Evolutionary conservation across 495 filamentous ascomycete genomes (phyloP), one percentile per base, ranked within the genome.

Genomic region (Hypomontagnella submonticulosa): DNA sequence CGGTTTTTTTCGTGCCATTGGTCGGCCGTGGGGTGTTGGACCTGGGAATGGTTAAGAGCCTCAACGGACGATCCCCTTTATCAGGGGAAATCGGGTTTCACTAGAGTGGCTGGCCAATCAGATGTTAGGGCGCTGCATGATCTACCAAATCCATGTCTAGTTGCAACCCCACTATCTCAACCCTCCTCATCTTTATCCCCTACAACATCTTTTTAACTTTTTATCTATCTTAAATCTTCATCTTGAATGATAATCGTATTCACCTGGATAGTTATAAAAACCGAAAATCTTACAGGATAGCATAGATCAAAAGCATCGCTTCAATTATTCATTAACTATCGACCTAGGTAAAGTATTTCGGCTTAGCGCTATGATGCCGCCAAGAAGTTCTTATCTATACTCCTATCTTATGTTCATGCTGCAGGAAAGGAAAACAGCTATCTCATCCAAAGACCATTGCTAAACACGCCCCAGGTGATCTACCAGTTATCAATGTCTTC

Each of bases 61-160:
- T 69, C 66, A 69, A 61, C 12, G 56, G 6, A 27, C 55, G 66
- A 70, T 65, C 57, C 42, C 50, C 20, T 61, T n/a, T 43, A 41
- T 57, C 36, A 70, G 66, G 66, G 66, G 57, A 52, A 0, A 27
- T 34, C 7, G 49, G 42, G 71, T 71, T 73, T 73, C 71, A 73
- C 64, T 58, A 69, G 60, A 52, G 18, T 3, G 38, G 1, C 23
- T 9, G 27, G 4, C 71, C 71, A 73, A 71, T 73, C 47, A 69
- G 11, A 42, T 11, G 57, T 16, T 18, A 10, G 13, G 12, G n/a
- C 20, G 9, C 19, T 47, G 71, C 69, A 18, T 73, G 67, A 73
- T 68, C 54, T 73, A 42, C 64, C 9, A 19, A 7, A 66, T 50
- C 70, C 71, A 51, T 71, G 71, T 51, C 59, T 23, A 9, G 20